Conservation (phyloP, 441 rosid species). For the Gossypium gossypioides region DNA sequence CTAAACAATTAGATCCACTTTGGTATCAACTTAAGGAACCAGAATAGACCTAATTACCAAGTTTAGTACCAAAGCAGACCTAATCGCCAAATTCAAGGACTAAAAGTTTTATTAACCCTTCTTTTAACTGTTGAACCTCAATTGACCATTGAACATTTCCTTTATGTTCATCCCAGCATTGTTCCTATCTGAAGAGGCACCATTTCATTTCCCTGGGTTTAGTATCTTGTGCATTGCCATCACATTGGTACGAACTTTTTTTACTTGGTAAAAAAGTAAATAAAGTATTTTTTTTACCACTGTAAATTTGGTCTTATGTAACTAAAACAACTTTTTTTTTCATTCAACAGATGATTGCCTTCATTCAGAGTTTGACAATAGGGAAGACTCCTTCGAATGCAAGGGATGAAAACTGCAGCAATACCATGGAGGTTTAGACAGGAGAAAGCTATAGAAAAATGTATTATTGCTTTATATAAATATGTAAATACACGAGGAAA, state of each 20-base stretch:
- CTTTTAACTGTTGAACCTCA: neutral
- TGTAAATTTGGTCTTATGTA: neutral
- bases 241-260: conserved; percentile 31
- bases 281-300: neutral
- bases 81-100: too few species aligned
- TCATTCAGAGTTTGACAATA: conserved; percentile 55
- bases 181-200: conserved; percentile 67
- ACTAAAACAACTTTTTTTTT: neutral
- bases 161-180: conserved; percentile 37
- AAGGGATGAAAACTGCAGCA: conserved; percentile 10
- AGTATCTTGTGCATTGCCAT: conserved; percentile 56
- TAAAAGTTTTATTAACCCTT: too few species aligned
- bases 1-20: too few species aligned
- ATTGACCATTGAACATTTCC: neutral
- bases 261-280: neutral
- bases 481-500: too few species aligned
- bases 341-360: conserved; percentile 49
- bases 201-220: conserved; percentile 80
- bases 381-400: conserved; percentile 20
- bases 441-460: neutral
- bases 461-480: neutral
- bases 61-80: too few species aligned
- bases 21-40: too few species aligned
- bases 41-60: too few species aligned
- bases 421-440: conserved; percentile 3